These are phyloP conservation scores for Physcomitrium patens DNA, from an alignment of 225 moss, liverwort and hornwort genomes.

Conservation along the genomic window DNA sequence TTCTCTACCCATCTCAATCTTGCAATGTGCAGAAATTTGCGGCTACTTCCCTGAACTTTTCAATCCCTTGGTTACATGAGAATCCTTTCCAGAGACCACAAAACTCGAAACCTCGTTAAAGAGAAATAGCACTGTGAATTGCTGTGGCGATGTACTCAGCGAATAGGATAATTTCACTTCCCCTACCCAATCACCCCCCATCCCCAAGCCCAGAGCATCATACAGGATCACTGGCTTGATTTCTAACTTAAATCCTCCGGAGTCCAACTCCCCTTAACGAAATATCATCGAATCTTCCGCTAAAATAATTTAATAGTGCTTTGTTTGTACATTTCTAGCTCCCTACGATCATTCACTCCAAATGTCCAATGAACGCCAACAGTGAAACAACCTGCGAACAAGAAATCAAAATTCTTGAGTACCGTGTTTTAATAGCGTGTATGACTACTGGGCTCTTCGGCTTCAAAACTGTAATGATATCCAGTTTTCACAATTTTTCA, in stretches of 20 bases:
- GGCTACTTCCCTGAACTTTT: background rate
- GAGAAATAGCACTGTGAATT: too few relatives aligned
- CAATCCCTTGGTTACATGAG: background rate
- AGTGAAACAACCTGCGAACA: constrained; percentile 1
- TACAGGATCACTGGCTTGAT: too few relatives aligned
- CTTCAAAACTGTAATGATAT: background rate
- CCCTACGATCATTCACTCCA: constrained; percentile 11
- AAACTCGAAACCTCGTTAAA: background rate
- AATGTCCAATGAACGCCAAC: background rate
- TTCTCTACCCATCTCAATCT: constrained; percentile 49
- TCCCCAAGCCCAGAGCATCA: too few relatives aligned
- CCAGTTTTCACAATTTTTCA: background rate
- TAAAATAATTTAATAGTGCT: background rate
- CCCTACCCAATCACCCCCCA: background rate
- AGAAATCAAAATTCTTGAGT: background rate
- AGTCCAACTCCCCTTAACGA: background rate
- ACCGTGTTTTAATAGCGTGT: background rate
- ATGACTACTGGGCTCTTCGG: background rate
- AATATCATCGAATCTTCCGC: background rate
- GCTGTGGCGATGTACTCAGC: too few relatives aligned
- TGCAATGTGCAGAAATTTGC: background rate
- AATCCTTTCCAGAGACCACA: background rate
- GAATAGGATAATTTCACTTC: background rate
- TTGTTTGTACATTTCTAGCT: background rate
- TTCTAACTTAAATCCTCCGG: too few relatives aligned